Conservation (phyloP, 139 green algal species). For the Tetraselmis chui region DNA sequence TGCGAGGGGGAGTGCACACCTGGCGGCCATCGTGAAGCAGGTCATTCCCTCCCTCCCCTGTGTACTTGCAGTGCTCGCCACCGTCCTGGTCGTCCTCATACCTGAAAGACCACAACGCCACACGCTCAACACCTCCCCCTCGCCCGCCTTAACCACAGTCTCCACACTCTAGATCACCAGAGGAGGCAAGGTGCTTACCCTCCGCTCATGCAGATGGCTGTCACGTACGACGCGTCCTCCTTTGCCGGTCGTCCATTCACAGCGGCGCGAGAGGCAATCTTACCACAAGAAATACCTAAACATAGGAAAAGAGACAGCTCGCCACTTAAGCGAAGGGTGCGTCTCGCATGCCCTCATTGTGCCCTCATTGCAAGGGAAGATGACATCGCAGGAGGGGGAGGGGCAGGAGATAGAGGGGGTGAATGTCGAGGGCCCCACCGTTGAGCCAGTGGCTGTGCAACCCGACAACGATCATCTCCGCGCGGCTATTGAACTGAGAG, state of each 20-base stretch:
- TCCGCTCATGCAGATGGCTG: background rate
- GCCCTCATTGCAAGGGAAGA: too few species aligned
- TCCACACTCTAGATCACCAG: background rate
- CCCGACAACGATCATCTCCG: slow-evolving; percentile 26
- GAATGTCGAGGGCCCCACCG: background rate
- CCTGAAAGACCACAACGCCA: background rate
- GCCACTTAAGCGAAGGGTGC: background rate
- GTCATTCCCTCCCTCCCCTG: slow-evolving; percentile 46
- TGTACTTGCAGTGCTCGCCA: slow-evolving; percentile 39
- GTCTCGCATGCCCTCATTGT: too few species aligned
- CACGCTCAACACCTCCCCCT: background rate
- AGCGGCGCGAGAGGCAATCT: background rate
- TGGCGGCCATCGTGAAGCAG: slow-evolving; percentile 27
- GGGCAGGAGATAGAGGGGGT: background rate
- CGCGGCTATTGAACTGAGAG: slow-evolving; percentile 22
- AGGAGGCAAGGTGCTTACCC: background rate
- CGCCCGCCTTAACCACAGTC: background rate
- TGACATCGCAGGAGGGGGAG: background rate
- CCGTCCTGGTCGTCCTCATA: slow-evolving; percentile 47
- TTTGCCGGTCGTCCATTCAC: background rate
- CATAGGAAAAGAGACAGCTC: background rate
- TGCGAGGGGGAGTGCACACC: too few species aligned
- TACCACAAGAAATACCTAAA: background rate
- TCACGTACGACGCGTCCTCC: background rate
- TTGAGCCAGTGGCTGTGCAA: slow-evolving; percentile 28